Conservation (phyloP, 495 filamentous ascomycete genomes). For the Penicillium crystallinum region DNA sequence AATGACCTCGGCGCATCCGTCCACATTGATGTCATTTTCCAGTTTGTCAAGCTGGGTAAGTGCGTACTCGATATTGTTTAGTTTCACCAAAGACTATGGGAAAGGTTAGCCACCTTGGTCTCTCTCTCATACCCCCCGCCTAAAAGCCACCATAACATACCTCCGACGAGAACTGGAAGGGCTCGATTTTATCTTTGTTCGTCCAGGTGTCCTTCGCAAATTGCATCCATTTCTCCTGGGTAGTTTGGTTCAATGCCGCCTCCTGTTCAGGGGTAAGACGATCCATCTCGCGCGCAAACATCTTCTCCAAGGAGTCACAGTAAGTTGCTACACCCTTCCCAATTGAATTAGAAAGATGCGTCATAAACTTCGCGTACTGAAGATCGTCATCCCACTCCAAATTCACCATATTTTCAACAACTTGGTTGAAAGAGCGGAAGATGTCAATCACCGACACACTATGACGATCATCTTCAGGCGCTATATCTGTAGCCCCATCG, state of each 20-base stretch:
- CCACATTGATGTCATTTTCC: slow-evolving; percentile 86
- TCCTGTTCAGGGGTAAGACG: slow-evolving; percentile 82
- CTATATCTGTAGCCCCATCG: slow-evolving; percentile 51
- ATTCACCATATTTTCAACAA: slow-evolving; percentile 75
- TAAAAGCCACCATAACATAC: slow-evolving; percentile 36
- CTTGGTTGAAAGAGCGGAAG: slow-evolving; percentile 88
- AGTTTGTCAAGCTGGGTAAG: slow-evolving; percentile 85
- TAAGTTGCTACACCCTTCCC: slow-evolving; percentile 79
- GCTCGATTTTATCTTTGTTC: slow-evolving; percentile 89
- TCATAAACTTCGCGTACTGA: slow-evolving; percentile 96
- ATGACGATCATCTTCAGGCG: slow-evolving; percentile 79
- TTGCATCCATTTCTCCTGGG: slow-evolving; percentile 87
- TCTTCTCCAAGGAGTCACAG: slow-evolving; percentile 84
- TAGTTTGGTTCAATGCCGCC: slow-evolving; percentile 65
- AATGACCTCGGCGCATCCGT: slow-evolving; percentile 82
- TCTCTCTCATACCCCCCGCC: slow-evolving; percentile 3
- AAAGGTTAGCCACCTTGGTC: slow-evolving; percentile 3
- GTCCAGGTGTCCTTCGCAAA: slow-evolving; percentile 94
- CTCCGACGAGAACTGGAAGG: slow-evolving; percentile 95
- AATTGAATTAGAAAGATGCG: slow-evolving; percentile 82
- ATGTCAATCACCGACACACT: slow-evolving; percentile 92
- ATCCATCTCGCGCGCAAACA: slow-evolving; percentile 91
- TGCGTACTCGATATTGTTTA: slow-evolving; percentile 96
- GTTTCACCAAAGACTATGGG: slow-evolving; percentile 82
- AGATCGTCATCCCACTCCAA: slow-evolving; percentile 91